Base-by-base conservation (phyloP, 2,329 filamentous ascomycete species). In the Apiospora kogelbergensis region DNA sequence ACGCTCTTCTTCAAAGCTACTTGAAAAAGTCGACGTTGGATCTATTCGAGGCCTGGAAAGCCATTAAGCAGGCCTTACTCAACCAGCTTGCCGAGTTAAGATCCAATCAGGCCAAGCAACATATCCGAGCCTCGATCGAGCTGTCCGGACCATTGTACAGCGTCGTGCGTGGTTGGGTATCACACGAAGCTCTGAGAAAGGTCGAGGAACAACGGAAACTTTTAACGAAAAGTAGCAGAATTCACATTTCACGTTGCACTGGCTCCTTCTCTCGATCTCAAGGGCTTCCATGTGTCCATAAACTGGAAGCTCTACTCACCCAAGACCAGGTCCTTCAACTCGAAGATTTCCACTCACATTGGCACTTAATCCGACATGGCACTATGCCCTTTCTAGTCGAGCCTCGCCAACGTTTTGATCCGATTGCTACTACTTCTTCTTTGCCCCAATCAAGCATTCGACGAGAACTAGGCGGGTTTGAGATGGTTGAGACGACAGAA, bases 121-220 rank as follows among this genome's bases (percentile, higher is more conserved):
- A 70, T 42, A 70, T 68, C 20, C 48, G 57, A 15, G 68, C 53
- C 6, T 70, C 70, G 17, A 67, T 73, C 53, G 70, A 72, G 6
- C 40, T 74, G 26, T 70, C 68, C 44, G 69, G 68, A 13, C 20
- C 26, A 44, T 41, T 73, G 30, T 75, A 70, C 64, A 46, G 44
- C 13, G 67, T 48, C 20, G 63, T 74, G n/a, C n/a, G n/a, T n/a
- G n/a, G n/a, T n/a, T n/a, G n/a, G n/a, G n/a, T n/a, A n/a, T n/a
- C n/a, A n/a, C n/a, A n/a, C n/a, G n/a, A n/a, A n/a, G n/a, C n/a
- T n/a, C n/a, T n/a, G n/a, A n/a, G n/a, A n/a, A n/a, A 48, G 72
- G 72, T 37, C 72, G 68, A 68, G 68, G 73, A 33, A 73, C 68
- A 10, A 65, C 72, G 17, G 72, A 73, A 69, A 65, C 74, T 70